Conservation (phyloP, 2,329 filamentous ascomycete genomes). For the Trichoderma koningiopsis region DNA sequence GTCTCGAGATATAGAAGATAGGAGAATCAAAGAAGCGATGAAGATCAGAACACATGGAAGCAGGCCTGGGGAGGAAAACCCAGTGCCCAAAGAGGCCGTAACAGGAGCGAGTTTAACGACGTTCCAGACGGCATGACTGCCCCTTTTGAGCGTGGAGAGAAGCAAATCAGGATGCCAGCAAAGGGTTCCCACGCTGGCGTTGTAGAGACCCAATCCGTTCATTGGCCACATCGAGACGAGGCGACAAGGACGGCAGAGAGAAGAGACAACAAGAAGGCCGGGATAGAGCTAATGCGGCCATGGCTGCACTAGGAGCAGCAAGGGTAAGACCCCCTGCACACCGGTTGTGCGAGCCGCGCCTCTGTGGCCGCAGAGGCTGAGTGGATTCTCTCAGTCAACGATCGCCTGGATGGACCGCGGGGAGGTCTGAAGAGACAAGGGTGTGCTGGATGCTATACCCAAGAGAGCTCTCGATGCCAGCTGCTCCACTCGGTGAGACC, state of each 20-base stretch:
- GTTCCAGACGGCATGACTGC: conserved; percentile 13
- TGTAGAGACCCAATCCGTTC: not conserved
- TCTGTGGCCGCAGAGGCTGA: not conserved
- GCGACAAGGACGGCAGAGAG: conserved; percentile 13
- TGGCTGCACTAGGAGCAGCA: conserved; percentile 2
- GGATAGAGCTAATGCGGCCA: conserved; percentile 32
- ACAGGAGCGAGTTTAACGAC: conserved; percentile 13
- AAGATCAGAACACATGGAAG: not conserved
- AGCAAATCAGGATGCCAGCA: conserved; percentile 19
- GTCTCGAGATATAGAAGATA: not conserved
- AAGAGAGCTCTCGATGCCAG: conserved; percentile 1
- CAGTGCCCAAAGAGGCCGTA: not conserved
- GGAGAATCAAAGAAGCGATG: not conserved
- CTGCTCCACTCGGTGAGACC: conserved; percentile 16
- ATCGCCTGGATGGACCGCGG: conserved; percentile 20
- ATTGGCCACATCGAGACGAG: conserved; percentile 10
- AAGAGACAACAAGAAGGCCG: conserved; percentile 32
- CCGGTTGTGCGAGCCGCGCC: conserved; percentile 25
- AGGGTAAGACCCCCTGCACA: conserved; percentile 11
- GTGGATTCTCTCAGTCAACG: conserved; percentile 16
- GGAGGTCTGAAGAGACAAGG: not conserved
- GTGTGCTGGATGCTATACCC: not conserved
- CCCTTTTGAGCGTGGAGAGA: conserved; percentile 25
- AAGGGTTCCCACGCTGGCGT: not conserved
- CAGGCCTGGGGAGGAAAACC: not conserved